These are phyloP conservation scores for Maudiozyma barnettii DNA, from an alignment of 805 yeast genomes.

Conservation along the genomic window DNA sequence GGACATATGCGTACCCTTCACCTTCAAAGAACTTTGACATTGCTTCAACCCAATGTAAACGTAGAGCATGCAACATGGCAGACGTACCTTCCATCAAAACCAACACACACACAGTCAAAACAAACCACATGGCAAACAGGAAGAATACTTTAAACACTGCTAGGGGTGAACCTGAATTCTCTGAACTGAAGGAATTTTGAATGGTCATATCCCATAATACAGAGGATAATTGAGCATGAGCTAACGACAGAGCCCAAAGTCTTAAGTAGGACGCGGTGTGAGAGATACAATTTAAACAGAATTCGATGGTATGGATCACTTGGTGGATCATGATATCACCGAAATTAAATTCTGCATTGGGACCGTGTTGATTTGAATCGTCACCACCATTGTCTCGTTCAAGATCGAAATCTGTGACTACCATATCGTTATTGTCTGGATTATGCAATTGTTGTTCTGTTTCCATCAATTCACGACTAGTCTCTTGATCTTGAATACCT, in stretches of 20 bases:
- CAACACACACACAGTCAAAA: slow-evolving; percentile 78
- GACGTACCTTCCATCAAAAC: slow-evolving; percentile 98
- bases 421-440: slow-evolving; percentile 37
- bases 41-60: slow-evolving; percentile 98
- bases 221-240: slow-evolving; percentile 92
- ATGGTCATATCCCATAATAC: slow-evolving; percentile 96
- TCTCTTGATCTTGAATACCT: slow-evolving; percentile 29
- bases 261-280: slow-evolving; percentile 96
- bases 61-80: slow-evolving; percentile 96
- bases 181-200: slow-evolving; percentile 56
- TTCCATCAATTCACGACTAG: slow-evolving; percentile 21
- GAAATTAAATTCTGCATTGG: slow-evolving; percentile 53
- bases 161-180: slow-evolving; percentile 37
- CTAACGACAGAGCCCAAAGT: slow-evolving; percentile 93
- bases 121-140: slow-evolving; percentile 92
- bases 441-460: slow-evolving; percentile 2
- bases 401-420: slow-evolving; percentile 36
- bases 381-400: slow-evolving; percentile 32
- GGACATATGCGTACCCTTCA: slow-evolving; percentile 84
- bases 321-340: slow-evolving; percentile 96
- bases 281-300: slow-evolving; percentile 94
- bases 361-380: slow-evolving; percentile 32
- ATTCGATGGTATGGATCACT: slow-evolving; percentile 94
- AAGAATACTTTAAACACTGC: slow-evolving; percentile 71
- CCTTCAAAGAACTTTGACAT: slow-evolving; percentile 98